Base-by-base conservation (phyloP, 768 basidiomycete species). In the Amanita phalloides region DNA sequence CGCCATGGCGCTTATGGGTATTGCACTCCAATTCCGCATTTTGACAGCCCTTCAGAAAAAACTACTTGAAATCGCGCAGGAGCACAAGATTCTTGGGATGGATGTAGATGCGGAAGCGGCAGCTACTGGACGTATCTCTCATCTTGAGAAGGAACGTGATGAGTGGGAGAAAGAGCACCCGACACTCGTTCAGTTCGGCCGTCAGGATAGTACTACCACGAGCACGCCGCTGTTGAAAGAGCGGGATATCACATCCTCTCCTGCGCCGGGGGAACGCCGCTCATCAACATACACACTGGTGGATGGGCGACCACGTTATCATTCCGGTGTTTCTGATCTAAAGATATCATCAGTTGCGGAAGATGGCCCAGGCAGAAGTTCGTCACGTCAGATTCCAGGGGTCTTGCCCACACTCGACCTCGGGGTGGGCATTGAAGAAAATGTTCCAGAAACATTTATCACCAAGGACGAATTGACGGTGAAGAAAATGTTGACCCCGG, bases 131-230 rank as follows among this genome's bases (percentile, higher is more conserved):
- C 72, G 81, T 43, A 82, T 94, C 64, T 74, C 71, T 9, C 75
- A 68, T 52, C 68, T 90, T 38, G 71, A 78, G 25, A 71, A 71
- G 41, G 92, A 96, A 63, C 81, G 84, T 49, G 77, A 77, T 36
- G 81, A 84, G 53, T 97, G 94, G 94, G 92, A 95, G 62, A 81
- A 75, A 58, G 83, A 88, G 45, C 90, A 96, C 61, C 85, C 86
- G 4, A 71, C 76, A 38, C 67, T 81, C 51, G 60, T 66, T 53
- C 80, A 73, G 60, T 79, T 87, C 63, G 79, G 71, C 33, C 74
- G 87, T 13, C 67, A 77, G 32, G 77, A 79, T 49, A 89, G 85
- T 57, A 76, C 73, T 33, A 67, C 78, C 44, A 87, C 87, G 17
- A 76, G 70, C 51, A 71, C 74, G 30, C 82, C 83, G 33, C 68